A percentile compares a stretch with the other conserved stretches of the same genome.
Conservation (phyloP, 306 rosid genomes). For the Oxytropis ochrocephala region DNA sequence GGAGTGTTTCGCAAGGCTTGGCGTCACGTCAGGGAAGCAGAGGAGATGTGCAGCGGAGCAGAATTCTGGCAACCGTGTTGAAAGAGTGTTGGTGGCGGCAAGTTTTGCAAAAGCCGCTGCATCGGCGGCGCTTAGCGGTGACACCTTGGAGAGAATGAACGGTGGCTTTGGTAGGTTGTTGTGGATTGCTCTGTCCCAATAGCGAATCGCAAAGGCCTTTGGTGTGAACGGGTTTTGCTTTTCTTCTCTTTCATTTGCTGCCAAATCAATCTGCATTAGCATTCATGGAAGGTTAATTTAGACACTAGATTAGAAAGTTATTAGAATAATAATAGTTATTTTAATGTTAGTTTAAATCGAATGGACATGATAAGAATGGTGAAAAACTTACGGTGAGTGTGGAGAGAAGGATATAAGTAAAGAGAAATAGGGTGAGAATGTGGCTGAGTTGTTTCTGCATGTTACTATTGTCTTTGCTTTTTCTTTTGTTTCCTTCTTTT, state of each 20-base stretch:
- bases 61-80: constrained; percentile 48
- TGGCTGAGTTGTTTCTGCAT: constrained; percentile 16
- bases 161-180: not conserved
- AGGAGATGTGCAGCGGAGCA: constrained; percentile 65
- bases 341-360: no score
- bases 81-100: constrained; percentile 39
- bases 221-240: constrained; percentile 53
- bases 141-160: constrained; percentile 56
- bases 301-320: no score
- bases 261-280: constrained; percentile 42
- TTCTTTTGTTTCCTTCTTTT: no score
- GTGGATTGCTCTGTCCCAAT: constrained; percentile 42
- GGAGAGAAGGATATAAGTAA: constrained; percentile 28
- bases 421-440: constrained; percentile 28
- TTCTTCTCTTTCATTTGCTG: constrained; percentile 19
- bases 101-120: constrained; percentile 43
- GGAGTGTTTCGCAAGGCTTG: no score
- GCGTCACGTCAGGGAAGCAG: constrained; percentile 35
- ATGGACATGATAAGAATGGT: no score
- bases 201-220: constrained; percentile 44
- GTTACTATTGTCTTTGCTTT: no score
- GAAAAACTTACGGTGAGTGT: constrained; percentile 38
- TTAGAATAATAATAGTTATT: no score
- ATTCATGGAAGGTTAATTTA: no score
- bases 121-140: constrained; percentile 50